phyloP scores from a whole-genome alignment of 805 yeast genomes.

The Wickerhamomyces queroliae region DNA sequence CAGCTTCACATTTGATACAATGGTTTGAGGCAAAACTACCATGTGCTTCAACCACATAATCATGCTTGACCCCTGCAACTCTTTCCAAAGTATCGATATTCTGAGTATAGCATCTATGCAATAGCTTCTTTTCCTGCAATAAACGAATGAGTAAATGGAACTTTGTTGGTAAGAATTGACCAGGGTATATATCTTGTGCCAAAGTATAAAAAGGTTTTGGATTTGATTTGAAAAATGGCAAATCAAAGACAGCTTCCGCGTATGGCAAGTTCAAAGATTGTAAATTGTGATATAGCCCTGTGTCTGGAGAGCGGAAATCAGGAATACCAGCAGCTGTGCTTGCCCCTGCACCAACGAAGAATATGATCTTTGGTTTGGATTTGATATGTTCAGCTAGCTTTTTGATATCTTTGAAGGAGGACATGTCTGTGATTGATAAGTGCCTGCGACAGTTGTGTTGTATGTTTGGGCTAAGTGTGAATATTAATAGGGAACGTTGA shows the following conservation, averaged over 20 bases:
- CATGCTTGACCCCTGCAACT: slow-evolving; percentile 66
- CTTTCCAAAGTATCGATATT: slow-evolving; percentile 91
- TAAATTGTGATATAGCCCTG: slow-evolving; percentile 82
- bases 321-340: slow-evolving; percentile 95
- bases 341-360: slow-evolving; percentile 89
- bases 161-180: slow-evolving; percentile 75
- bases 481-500: too few species aligned
- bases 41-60: slow-evolving; percentile 81
- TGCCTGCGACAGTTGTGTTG: too few species aligned
- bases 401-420: background rate
- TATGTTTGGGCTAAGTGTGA: too few species aligned
- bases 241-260: slow-evolving; percentile 95
- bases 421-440: too few species aligned
- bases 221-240: slow-evolving; percentile 65
- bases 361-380: slow-evolving; percentile 37
- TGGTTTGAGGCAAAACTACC: slow-evolving; percentile 87
- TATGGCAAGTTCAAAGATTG: slow-evolving; percentile 72
- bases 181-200: slow-evolving; percentile 84
- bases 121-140: slow-evolving; percentile 54
- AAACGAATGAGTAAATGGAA: slow-evolving; percentile 72
- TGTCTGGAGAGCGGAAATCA: slow-evolving; percentile 86
- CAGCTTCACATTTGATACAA: slow-evolving; percentile 68
- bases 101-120: slow-evolving; percentile 80
- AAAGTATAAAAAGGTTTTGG: slow-evolving; percentile 84
- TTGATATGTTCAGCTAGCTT: background rate